These are phyloP conservation scores for Rubia yunnanensis DNA, from an alignment of 257 asterid species.

Conservation along the genomic window DNA sequence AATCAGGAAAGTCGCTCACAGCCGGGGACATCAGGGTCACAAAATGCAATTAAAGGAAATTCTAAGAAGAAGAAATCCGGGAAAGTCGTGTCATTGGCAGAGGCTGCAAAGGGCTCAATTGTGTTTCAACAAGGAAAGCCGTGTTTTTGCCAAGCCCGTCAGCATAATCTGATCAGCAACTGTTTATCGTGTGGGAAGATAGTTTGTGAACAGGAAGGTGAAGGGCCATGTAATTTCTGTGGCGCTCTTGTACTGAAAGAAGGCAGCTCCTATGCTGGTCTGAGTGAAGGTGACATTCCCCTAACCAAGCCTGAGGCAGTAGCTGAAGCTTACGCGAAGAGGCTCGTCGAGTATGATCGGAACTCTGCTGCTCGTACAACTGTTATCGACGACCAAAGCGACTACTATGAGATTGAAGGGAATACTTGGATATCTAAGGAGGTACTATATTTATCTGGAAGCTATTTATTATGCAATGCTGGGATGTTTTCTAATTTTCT, in stretches of 20 bases:
- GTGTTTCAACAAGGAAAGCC: constrained; percentile 92
- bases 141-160: constrained; percentile 92
- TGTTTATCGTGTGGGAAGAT: constrained; percentile 94
- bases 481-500: neutral
- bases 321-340: constrained; percentile 85
- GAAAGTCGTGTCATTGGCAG: constrained; percentile 76
- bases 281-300: constrained; percentile 43
- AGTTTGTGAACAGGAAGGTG: constrained; percentile 96
- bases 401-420: constrained; percentile 81
- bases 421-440: constrained; percentile 80
- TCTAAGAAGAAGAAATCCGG: constrained; percentile 83
- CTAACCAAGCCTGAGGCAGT: constrained; percentile 66
- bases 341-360: constrained; percentile 95
- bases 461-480: neutral
- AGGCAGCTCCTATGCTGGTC: constrained; percentile 86
- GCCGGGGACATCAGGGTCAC: constrained; percentile 30
- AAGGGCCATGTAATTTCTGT: constrained; percentile 88
- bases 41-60: constrained; percentile 19
- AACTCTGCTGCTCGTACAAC: constrained; percentile 97
- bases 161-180: constrained; percentile 72
- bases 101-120: constrained; percentile 87
- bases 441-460: constrained; percentile 30
- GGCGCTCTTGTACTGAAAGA: constrained; percentile 87
- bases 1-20: constrained; percentile 32
- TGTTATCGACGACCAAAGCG: constrained; percentile 96